Evolutionary conservation across 2,329 filamentous ascomycete species (phyloP), one percentile per base, ranked within the genome.

Genomic region (Trichoderma breve): DNA sequence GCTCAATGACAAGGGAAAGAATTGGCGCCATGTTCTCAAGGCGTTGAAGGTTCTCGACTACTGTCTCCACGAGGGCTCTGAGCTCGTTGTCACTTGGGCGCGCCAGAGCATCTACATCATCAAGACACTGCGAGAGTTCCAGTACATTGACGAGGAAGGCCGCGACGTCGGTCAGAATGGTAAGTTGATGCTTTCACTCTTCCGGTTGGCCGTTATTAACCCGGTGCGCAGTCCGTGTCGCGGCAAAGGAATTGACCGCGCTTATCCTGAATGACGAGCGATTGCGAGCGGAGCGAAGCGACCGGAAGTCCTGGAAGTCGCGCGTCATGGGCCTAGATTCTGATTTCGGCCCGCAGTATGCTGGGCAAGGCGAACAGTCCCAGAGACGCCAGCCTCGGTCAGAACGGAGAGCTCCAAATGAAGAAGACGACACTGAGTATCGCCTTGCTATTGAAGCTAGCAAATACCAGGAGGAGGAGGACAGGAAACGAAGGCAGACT

Each of bases 51-150:
- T 99, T 68, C 88, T 98, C 72, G 96, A 99, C 82, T 99, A 99
- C 83, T 98, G 95, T 83, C 87, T 99, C 71, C 96, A 99, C 81
- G 96, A 99, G 82, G 96, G 96, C 62, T 98, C 95, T 0, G 96
- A 98, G 83, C 85, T 98, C 75, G 94, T 98, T 39, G 96, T 99
- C 65, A 98, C 95, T 5, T 99, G 96, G 96, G 95, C 95, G 74
- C 92, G 95, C 79, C 97, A 98, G 85, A 98, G 97, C 81, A 91
- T 98, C 76, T 99, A 97, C 83, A 96, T 99, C 82, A 97, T 99
- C 86, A 98, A 98, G 86, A 99, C 96, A 34, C 83, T 99, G 81
- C 92, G 96, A 80, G 96, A 99, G 82, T 99, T 99, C 78, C 93
- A 96, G 80, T 97, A 98, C 81, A 89, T 97, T 67, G 96, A 99